phyloP scores from a whole-genome alignment of 768 basidiomycete species.

The Russula abietina region DNA sequence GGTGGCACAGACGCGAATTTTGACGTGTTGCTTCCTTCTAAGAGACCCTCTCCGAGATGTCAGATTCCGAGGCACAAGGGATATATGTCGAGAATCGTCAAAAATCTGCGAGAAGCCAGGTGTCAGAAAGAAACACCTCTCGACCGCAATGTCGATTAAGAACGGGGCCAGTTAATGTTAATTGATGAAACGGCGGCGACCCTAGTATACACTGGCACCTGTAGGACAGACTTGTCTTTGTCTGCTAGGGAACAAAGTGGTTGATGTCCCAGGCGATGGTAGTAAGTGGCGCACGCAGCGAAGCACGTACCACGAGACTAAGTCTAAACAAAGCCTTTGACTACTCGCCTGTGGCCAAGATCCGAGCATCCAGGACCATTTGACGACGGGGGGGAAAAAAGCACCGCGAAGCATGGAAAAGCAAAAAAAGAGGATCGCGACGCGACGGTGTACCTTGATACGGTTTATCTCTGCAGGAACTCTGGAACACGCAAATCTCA shows the following conservation, averaged over 20 bases:
- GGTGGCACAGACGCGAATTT: neutral
- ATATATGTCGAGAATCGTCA: slow-evolving; percentile 1
- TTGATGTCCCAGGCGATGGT: neutral
- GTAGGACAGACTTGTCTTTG: neutral
- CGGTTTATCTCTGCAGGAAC: too few species aligned
- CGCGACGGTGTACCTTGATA: neutral
- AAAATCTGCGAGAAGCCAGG: slow-evolving; percentile 6
- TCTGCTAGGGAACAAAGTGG: neutral
- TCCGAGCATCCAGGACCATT: slow-evolving; percentile 17
- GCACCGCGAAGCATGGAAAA: neutral
- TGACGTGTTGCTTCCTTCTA: neutral
- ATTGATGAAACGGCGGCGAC: neutral
- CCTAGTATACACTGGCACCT: too few species aligned
- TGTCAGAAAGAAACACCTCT: neutral
- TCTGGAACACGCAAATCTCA: neutral
- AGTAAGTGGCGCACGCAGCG: neutral
- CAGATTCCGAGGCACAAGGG: slow-evolving; percentile 10
- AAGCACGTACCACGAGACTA: slow-evolving; percentile 5
- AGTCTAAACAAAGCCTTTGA: neutral
- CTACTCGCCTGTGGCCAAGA: neutral
- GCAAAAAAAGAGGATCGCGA: neutral
- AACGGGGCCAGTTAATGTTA: neutral
- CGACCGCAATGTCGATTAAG: neutral
- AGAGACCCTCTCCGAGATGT: neutral
- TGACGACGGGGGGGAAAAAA: neutral